A percentile compares a stretch with the other conserved stretches of the same genome.
Evolutionary conservation across 352 stramenopile species (phyloP).

Genomic region (Pythium vanterpoolii): DNA sequence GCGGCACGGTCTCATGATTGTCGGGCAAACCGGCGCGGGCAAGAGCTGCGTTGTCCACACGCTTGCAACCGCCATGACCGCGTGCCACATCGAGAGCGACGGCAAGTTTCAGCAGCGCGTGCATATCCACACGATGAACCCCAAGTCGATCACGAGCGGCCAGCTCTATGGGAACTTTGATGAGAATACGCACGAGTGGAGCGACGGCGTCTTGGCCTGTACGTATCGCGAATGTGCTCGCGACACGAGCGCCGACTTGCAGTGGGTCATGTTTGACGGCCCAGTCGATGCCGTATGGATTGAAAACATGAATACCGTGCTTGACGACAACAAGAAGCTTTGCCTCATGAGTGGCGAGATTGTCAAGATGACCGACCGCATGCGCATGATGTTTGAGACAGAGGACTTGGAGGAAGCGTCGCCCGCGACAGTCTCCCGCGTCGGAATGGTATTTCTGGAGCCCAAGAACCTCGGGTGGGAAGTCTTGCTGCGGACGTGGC

Average conservation of each 20-base stretch:
- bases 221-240: constrained; percentile 95
- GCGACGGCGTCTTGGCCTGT: constrained; percentile 92
- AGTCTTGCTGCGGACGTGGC: constrained; percentile 85
- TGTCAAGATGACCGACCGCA: constrained; percentile 93
- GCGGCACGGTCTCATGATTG: constrained; percentile 94
- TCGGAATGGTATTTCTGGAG: constrained; percentile 97
- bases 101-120: constrained; percentile 61
- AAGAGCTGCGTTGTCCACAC: constrained; percentile 93
- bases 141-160: constrained; percentile 94
- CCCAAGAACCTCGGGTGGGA: constrained; percentile 91
- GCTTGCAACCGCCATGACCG: constrained; percentile 72
- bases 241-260: constrained; percentile 88
- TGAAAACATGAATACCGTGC: constrained; percentile 96
- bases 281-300: constrained; percentile 96
- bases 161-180: constrained; percentile 96
- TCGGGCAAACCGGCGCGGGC: constrained; percentile 92
- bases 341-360: constrained; percentile 94
- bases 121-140: constrained; percentile 89
- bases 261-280: constrained; percentile 95
- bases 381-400: constrained; percentile 98
- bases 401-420: constrained; percentile 93
- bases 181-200: constrained; percentile 94
- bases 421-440: constrained; percentile 92
- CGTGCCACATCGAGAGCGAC: constrained; percentile 55
- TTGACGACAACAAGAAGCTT: constrained; percentile 96